Percentiles rank a stretch among this genome's conserved stretches.
Conservation (phyloP, 371 early-diverging fungal species). For the Blakeslea trispora region DNA sequence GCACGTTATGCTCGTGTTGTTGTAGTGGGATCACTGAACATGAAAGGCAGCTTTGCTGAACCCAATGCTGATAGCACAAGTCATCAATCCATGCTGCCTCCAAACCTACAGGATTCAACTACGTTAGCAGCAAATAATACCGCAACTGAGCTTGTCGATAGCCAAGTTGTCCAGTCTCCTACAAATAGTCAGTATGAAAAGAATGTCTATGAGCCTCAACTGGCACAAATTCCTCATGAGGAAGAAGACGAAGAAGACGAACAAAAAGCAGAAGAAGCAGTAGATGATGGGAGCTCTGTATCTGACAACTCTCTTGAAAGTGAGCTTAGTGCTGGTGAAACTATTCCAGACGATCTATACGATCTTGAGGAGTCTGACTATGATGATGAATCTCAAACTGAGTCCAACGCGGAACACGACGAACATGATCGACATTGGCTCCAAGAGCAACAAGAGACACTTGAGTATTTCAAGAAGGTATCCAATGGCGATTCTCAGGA, state of each 20-base stretch:
- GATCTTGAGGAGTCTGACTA: constrained; percentile 21
- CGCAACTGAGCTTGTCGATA: constrained; percentile 3
- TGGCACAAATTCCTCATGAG: too few relatives aligned
- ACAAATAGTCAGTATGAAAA: neutral
- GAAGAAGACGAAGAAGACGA: constrained; percentile 4
- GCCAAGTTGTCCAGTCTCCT: constrained; percentile 6
- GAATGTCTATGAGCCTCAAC: too few relatives aligned
- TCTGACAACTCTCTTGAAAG: constrained; percentile 38
- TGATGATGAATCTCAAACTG: constrained; percentile 9
- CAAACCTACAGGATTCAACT: constrained; percentile 5
- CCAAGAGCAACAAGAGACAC: constrained; percentile 27
- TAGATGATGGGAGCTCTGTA: constrained; percentile 16
- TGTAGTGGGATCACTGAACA: constrained; percentile 34
- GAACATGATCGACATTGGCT: constrained; percentile 27
- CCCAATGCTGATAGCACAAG: constrained; percentile 11
- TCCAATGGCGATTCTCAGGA: neutral
- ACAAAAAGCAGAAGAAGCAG: neutral
- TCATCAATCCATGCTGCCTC: neutral
- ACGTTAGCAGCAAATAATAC: constrained; percentile 1
- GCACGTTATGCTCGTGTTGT: constrained; percentile 37
- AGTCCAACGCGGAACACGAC: constrained; percentile 13
- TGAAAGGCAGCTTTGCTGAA: constrained; percentile 21
- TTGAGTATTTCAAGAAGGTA: constrained; percentile 17
- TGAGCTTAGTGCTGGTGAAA: constrained; percentile 30
- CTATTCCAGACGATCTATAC: constrained; percentile 12